Percentiles rank a stretch among this genome's conserved stretches.
These are phyloP conservation scores for Miamiensis avidus DNA, from an alignment of 169 alveolate genomes.

Conservation along the genomic window DNA sequence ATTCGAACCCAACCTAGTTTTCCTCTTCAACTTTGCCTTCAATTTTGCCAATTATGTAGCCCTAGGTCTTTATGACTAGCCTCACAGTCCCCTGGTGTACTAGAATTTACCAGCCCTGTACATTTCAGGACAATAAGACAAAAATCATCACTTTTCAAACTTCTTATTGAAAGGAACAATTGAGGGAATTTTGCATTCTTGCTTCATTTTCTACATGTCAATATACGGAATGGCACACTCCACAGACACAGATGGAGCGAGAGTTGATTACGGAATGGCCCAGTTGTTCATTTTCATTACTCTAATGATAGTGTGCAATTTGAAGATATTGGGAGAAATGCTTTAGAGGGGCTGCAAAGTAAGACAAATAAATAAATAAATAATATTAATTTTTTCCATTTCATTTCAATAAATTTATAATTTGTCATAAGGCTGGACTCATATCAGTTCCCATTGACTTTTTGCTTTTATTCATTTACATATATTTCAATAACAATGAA, in stretches of 20 bases:
- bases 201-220: slow-evolving; percentile 18
- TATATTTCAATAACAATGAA: too few species aligned
- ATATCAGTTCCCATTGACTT: not conserved
- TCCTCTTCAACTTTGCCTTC: slow-evolving; percentile 27
- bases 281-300: slow-evolving; percentile 23
- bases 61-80: slow-evolving; percentile 31
- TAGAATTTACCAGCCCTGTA: slow-evolving; percentile 29
- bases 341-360: not conserved
- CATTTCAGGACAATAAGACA: slow-evolving; percentile 34
- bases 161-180: slow-evolving; percentile 20
- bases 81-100: not conserved
- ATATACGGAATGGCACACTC: slow-evolving; percentile 32
- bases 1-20: slow-evolving; percentile 37
- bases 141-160: slow-evolving; percentile 13
- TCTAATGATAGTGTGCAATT: slow-evolving; percentile 14
- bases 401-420: too few species aligned
- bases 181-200: slow-evolving; percentile 26
- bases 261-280: slow-evolving; percentile 29
- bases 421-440: not conserved
- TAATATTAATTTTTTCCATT: too few species aligned
- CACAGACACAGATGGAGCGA: slow-evolving; percentile 9
- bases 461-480: not conserved
- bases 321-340: not conserved
- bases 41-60: slow-evolving; percentile 8
- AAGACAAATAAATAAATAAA: too few species aligned